Evolutionary conservation across 495 filamentous ascomycete genomes (phyloP).

Genomic region (Melanomma pulvis-pyrius): DNA sequence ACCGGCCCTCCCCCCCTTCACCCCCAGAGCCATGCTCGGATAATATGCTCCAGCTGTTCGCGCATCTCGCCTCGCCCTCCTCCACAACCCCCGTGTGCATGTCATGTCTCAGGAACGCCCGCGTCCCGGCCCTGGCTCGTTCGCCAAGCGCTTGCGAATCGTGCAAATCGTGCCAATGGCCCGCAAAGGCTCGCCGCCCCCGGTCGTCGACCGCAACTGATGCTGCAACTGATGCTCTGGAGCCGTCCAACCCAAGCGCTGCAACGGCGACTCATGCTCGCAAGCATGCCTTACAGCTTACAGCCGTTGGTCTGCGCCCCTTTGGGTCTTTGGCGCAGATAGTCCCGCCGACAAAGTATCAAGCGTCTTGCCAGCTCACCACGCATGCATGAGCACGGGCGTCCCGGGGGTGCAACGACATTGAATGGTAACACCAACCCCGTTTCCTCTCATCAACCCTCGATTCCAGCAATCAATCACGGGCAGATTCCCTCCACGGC

Average conservation of each 20-base stretch:
- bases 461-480: constrained; percentile 36
- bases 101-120: constrained; percentile 33
- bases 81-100: constrained; percentile 9
- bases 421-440: constrained; percentile 39
- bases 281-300: constrained; percentile 35
- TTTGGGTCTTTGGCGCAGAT: constrained; percentile 57
- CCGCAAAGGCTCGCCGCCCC: constrained; percentile 2
- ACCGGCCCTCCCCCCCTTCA: not conserved
- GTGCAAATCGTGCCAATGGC: constrained; percentile 10
- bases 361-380: constrained; percentile 88
- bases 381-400: constrained; percentile 66
- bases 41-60: constrained; percentile 31
- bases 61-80: constrained; percentile 9
- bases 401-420: constrained; percentile 37
- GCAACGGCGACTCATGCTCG: constrained; percentile 37
- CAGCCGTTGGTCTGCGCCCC: constrained; percentile 46
- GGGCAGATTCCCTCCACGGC: not conserved
- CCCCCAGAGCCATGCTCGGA: constrained; percentile 26
- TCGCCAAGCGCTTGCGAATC: constrained; percentile 34
- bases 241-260: not conserved
- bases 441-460: constrained; percentile 28
- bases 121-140: constrained; percentile 20
- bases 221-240: constrained; percentile 10
- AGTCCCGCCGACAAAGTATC: constrained; percentile 62
- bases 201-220: not conserved